Conservation (phyloP, 202 grass and related monocot genomes). For the Elaeis oleifera region DNA sequence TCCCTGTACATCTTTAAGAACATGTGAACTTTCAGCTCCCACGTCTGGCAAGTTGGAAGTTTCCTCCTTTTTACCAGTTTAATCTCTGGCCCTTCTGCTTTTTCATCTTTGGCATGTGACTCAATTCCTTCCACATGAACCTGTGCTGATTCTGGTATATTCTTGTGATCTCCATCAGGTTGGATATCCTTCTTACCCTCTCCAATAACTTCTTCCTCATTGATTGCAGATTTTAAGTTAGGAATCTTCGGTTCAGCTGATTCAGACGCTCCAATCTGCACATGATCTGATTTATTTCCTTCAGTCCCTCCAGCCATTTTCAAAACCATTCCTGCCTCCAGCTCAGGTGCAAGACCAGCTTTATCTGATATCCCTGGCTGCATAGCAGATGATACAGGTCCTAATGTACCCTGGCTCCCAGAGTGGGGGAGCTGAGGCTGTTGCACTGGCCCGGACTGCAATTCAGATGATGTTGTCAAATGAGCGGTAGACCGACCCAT, state of each 20-base stretch:
- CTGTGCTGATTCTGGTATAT: constrained; percentile 14
- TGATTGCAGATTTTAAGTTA: constrained; percentile 9
- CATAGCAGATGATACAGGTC: constrained; percentile 9
- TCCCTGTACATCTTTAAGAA: constrained; percentile 6
- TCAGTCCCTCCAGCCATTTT: constrained; percentile 24
- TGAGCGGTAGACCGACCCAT: constrained; percentile 7
- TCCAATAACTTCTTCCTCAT: constrained; percentile 26
- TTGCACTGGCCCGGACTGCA: background rate
- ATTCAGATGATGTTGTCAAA: constrained; percentile 10
- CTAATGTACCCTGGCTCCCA: constrained; percentile 23
- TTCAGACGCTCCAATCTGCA: constrained; percentile 21
- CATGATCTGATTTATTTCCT: constrained; percentile 10
- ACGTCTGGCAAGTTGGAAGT: constrained; percentile 10
- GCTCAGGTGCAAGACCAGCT: background rate
- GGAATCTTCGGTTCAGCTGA: constrained; percentile 18
- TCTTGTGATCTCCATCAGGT: constrained; percentile 28
- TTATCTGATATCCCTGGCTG: constrained; percentile 26
- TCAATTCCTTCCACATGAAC: background rate
- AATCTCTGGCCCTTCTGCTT: constrained; percentile 19
- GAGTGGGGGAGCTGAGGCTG: constrained; percentile 16
- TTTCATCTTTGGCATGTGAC: constrained; percentile 4
- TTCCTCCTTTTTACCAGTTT: constrained; percentile 25
- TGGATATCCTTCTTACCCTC: constrained; percentile 18
- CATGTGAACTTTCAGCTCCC: constrained; percentile 29
- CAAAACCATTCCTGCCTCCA: constrained; percentile 17